phyloP scores from a whole-genome alignment of 2,329 filamentous ascomycete species.

The Pleurostoma richardsiae region DNA sequence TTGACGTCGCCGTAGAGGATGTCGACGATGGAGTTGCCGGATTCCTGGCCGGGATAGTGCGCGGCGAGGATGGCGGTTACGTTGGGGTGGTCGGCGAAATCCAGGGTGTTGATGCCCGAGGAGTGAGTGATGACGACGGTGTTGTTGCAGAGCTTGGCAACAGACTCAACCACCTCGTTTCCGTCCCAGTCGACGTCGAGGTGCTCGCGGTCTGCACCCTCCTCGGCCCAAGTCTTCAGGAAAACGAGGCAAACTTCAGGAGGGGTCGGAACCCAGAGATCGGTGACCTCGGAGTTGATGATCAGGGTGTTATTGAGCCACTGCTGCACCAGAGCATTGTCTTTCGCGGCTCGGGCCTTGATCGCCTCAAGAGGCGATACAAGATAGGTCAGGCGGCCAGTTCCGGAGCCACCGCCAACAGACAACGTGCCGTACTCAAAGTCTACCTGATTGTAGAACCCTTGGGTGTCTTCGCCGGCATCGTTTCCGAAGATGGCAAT shows the following conservation, averaged over 20 bases:
- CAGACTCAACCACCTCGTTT: constrained; percentile 51
- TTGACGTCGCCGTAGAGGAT: constrained; percentile 57
- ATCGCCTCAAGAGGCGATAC: constrained; percentile 52
- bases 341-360: constrained; percentile 39
- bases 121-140: constrained; percentile 53
- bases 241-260: constrained; percentile 65
- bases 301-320: constrained; percentile 37
- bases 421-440: constrained; percentile 56
- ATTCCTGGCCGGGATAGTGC: constrained; percentile 56
- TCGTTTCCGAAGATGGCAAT: constrained; percentile 52
- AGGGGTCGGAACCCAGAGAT: constrained; percentile 38
- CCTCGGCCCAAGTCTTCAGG: constrained; percentile 61
- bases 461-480: constrained; percentile 63
- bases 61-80: constrained; percentile 59
- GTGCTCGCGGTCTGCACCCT: constrained; percentile 52
- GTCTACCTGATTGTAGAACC: constrained; percentile 59
- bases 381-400: constrained; percentile 46
- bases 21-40: constrained; percentile 55
- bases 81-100: constrained; percentile 53
- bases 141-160: constrained; percentile 40
- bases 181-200: constrained; percentile 56
- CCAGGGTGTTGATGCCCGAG: constrained; percentile 54
- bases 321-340: constrained; percentile 35
- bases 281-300: constrained; percentile 27
- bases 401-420: constrained; percentile 56